phyloP scores from a whole-genome alignment of 768 basidiomycete species.

The Mycena indigotica region DNA sequence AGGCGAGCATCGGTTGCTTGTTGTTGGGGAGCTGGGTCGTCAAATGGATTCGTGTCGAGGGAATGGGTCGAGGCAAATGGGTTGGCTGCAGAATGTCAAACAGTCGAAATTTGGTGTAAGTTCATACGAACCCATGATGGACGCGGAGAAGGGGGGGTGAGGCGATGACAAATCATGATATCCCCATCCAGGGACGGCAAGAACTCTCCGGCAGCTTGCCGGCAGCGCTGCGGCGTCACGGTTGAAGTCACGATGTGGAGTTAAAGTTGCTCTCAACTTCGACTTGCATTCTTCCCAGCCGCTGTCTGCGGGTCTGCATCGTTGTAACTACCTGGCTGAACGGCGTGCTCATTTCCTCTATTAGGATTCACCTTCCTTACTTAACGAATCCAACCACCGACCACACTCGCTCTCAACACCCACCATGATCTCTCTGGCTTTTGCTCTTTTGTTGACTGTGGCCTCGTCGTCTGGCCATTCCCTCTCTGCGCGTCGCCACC shows the following conservation, averaged over 20 bases:
- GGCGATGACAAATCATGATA: background rate
- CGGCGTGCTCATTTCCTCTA: slow-evolving; percentile 19
- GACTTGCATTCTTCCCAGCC: slow-evolving; percentile 20
- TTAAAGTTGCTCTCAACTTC: slow-evolving; percentile 3
- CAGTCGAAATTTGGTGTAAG: too few relatives aligned
- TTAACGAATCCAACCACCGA: slow-evolving; percentile 29
- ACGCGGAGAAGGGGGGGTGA: slow-evolving; percentile 8
- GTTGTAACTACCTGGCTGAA: too few relatives aligned
- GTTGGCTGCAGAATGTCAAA: slow-evolving; percentile 41
- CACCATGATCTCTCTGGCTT: slow-evolving; percentile 45
- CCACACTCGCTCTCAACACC: slow-evolving; percentile 25
- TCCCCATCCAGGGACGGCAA: too few relatives aligned
- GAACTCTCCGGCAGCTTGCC: too few relatives aligned
- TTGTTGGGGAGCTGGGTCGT: slow-evolving; percentile 66
- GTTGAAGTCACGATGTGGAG: background rate
- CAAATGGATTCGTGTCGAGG: slow-evolving; percentile 87
- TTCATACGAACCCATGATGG: too few relatives aligned
- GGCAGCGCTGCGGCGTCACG: too few relatives aligned
- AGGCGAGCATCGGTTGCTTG: slow-evolving; percentile 42
- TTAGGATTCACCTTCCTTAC: slow-evolving; percentile 29
- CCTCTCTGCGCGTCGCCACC: slow-evolving; percentile 15
- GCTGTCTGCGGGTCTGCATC: slow-evolving; percentile 25
- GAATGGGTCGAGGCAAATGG: slow-evolving; percentile 86
- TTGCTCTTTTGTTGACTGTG: slow-evolving; percentile 44
- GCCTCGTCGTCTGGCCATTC: slow-evolving; percentile 42